These are phyloP conservation scores for Cunninghamia lanceolata DNA, from an alignment of 75 land plant genomes.

Conservation along the genomic window DNA sequence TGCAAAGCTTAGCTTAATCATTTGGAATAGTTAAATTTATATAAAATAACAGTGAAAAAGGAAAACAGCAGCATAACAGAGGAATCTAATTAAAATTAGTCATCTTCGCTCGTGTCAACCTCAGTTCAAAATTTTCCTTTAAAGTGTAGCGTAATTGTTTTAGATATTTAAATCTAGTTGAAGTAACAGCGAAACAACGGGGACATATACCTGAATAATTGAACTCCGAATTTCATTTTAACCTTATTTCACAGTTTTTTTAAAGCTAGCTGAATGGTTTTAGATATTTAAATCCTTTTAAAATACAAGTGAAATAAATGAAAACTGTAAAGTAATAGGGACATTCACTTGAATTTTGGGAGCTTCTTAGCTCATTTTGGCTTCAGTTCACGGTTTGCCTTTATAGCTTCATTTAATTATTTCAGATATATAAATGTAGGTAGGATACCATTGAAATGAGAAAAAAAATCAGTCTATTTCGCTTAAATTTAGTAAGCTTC, in stretches of 20 bases:
- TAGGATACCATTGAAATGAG: neutral
- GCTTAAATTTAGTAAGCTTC: no score
- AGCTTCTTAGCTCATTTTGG: neutral
- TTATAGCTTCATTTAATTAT: no score
- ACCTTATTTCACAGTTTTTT: no score
- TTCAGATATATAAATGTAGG: neutral
- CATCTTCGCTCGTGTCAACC: neutral
- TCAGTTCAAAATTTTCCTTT: neutral
- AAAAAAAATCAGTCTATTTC: no score
- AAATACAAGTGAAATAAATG: no score
- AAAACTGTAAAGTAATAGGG: neutral
- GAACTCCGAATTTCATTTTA: no score
- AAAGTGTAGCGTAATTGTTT: neutral
- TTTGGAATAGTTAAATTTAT: neutral
- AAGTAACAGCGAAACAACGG: neutral
- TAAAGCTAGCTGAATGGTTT: no score
- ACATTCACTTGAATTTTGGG: neutral
- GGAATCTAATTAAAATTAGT: neutral
- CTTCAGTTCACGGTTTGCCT: neutral
- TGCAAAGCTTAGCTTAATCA: neutral
- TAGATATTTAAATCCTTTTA: neutral
- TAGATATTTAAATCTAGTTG: neutral
- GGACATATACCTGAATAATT: neutral
- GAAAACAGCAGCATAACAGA: neutral
- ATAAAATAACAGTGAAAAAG: neutral